Conservation (phyloP, 108 stramenopile species). For the Cyclotella sp. region DNA sequence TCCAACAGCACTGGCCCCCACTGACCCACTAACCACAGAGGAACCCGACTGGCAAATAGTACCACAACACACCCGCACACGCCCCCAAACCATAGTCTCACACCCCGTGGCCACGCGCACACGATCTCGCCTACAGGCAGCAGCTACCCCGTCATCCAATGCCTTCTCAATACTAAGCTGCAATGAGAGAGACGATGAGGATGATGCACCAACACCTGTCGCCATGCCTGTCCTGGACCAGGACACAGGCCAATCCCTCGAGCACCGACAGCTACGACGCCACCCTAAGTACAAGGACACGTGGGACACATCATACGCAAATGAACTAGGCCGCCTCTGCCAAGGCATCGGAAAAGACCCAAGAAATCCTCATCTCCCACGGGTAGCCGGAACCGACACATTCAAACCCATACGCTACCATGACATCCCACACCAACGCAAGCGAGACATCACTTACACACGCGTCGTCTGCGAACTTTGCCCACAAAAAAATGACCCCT, state of each 20-base stretch:
- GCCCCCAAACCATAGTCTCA: no score
- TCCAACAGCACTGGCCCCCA: neutral
- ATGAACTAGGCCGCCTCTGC: slow-evolving; percentile 8
- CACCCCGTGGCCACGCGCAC: no score
- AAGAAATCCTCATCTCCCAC: neutral
- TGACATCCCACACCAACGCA: neutral
- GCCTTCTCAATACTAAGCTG: neutral
- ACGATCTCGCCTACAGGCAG: no score
- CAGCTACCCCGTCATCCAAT: neutral
- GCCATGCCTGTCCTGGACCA: neutral
- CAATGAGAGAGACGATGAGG: neutral
- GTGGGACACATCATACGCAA: slow-evolving; percentile 3
- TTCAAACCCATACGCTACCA: no score
- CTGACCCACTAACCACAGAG: neutral
- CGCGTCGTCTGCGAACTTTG: neutral
- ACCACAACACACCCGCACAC: no score
- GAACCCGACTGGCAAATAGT: no score
- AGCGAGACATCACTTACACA: neutral
- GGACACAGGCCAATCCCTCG: slow-evolving; percentile 8
- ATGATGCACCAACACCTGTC: neutral
- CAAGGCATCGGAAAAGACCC: slow-evolving; percentile 3
- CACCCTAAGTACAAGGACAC: neutral
- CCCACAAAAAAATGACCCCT: neutral
- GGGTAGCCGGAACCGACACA: no score
- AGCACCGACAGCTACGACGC: neutral